phyloP scores from a whole-genome alignment of 2,329 filamentous ascomycete genomes.

The Alternaria triticina region DNA sequence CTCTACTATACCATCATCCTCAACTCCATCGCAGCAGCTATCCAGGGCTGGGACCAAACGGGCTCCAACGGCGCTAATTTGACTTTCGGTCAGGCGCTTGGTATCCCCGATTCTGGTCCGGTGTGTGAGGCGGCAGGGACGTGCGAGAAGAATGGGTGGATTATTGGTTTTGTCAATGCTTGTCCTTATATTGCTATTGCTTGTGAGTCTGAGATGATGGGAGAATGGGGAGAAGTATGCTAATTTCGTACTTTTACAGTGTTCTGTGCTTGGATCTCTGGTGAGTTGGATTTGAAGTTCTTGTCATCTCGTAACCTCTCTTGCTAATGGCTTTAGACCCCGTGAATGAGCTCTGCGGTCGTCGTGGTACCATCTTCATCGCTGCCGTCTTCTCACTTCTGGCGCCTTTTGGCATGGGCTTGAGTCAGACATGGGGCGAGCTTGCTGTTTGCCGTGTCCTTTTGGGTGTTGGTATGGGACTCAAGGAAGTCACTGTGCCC shows the following conservation, averaged over 20 bases:
- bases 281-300: neutral
- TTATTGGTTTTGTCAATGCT: slow-evolving; percentile 42
- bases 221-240: neutral
- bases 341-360: slow-evolving; percentile 38
- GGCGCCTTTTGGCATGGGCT: slow-evolving; percentile 44
- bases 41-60: slow-evolving; percentile 71
- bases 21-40: slow-evolving; percentile 73
- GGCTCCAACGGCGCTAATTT: slow-evolving; percentile 60
- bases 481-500: slow-evolving; percentile 55
- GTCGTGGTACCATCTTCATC: slow-evolving; percentile 44
- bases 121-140: slow-evolving; percentile 30
- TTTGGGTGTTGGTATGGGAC: slow-evolving; percentile 53
- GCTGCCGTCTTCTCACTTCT: slow-evolving; percentile 44
- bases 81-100: slow-evolving; percentile 58
- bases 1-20: slow-evolving; percentile 71
- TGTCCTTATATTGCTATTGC: slow-evolving; percentile 41
- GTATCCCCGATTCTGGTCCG: slow-evolving; percentile 34
- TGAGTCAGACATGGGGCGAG: slow-evolving; percentile 49
- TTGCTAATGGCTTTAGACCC: slow-evolving; percentile 20
- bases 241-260: slow-evolving; percentile 7
- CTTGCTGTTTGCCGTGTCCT: slow-evolving; percentile 48
- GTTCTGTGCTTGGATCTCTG: slow-evolving; percentile 32
- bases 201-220: neutral
- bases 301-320: neutral
- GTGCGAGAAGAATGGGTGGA: slow-evolving; percentile 42